Conservation (phyloP, 2,329 filamentous ascomycete genomes). For the Hypocrella siamensis region DNA sequence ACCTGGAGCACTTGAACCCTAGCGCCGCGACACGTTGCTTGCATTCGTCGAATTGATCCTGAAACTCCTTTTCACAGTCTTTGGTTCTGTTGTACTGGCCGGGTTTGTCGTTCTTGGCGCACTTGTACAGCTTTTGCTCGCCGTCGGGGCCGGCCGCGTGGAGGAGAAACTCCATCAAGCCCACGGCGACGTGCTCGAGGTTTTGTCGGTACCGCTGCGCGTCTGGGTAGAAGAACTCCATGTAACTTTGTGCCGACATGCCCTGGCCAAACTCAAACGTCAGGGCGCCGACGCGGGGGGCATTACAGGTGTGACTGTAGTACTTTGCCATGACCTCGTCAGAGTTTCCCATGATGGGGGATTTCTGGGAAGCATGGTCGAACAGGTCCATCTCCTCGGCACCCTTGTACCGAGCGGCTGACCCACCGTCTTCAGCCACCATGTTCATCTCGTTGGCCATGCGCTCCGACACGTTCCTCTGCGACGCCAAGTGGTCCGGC, state of each 20-base stretch:
- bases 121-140: not conserved
- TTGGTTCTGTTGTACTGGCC: too few relatives aligned
- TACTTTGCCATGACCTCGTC: slow-evolving; percentile 31
- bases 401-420: too few relatives aligned
- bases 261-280: slow-evolving; percentile 29
- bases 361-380: slow-evolving; percentile 20
- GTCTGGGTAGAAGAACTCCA: slow-evolving; percentile 27
- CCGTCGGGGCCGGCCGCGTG: not conserved
- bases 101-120: too few relatives aligned
- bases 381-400: slow-evolving; percentile 18
- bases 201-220: slow-evolving; percentile 24
- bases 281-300: slow-evolving; percentile 24
- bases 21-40: too few relatives aligned
- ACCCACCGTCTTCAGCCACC: too few relatives aligned
- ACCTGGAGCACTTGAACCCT: too few relatives aligned
- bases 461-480: slow-evolving; percentile 15
- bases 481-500: slow-evolving; percentile 16
- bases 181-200: slow-evolving; percentile 27
- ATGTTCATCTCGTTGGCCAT: slow-evolving; percentile 23
- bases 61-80: too few relatives aligned
- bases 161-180: slow-evolving; percentile 30
- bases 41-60: too few relatives aligned
- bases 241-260: not conserved
- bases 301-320: slow-evolving; percentile 16
- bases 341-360: slow-evolving; percentile 5